phyloP scores from a whole-genome alignment of 306 rosid species.

The Vachellia pachyceras region DNA sequence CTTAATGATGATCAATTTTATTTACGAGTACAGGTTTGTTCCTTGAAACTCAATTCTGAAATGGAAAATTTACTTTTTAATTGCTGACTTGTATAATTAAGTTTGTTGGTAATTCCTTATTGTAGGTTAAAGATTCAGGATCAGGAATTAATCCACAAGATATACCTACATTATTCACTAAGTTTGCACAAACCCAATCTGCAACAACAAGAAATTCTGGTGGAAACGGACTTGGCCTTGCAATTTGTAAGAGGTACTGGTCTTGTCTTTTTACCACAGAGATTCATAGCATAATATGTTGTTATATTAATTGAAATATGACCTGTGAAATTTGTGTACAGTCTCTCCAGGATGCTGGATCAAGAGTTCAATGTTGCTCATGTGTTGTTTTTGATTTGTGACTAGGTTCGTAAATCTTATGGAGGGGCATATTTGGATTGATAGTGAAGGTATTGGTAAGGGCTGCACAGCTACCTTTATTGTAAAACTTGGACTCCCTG shows the following conservation, averaged over 20 bases:
- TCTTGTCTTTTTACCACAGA: slow-evolving; percentile 30
- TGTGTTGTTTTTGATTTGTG: slow-evolving; percentile 35
- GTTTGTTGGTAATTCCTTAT: slow-evolving; percentile 18
- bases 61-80: slow-evolving; percentile 21
- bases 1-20: slow-evolving; percentile 82
- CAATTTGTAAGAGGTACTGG: slow-evolving; percentile 83
- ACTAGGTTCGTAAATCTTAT: slow-evolving; percentile 94
- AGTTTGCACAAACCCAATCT: slow-evolving; percentile 84
- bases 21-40: slow-evolving; percentile 84
- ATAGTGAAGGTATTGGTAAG: slow-evolving; percentile 93
- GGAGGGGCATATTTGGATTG: slow-evolving; percentile 97
- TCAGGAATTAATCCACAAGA: slow-evolving; percentile 87
- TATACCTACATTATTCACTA: slow-evolving; percentile 80
- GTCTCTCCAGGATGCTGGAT: background rate
- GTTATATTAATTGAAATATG: slow-evolving; percentile 5
- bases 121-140: slow-evolving; percentile 90
- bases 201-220: slow-evolving; percentile 62
- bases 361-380: slow-evolving; percentile 21
- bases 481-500: slow-evolving; percentile 86
- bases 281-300: slow-evolving; percentile 25
- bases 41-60: slow-evolving; percentile 41
- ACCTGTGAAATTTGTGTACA: slow-evolving; percentile 17
- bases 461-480: slow-evolving; percentile 83
- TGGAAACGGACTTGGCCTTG: slow-evolving; percentile 94
- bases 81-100: slow-evolving; percentile 18